These are phyloP conservation scores for Discostella stelligeroides DNA, from an alignment of 108 stramenopile species.

Conservation along the genomic window DNA sequence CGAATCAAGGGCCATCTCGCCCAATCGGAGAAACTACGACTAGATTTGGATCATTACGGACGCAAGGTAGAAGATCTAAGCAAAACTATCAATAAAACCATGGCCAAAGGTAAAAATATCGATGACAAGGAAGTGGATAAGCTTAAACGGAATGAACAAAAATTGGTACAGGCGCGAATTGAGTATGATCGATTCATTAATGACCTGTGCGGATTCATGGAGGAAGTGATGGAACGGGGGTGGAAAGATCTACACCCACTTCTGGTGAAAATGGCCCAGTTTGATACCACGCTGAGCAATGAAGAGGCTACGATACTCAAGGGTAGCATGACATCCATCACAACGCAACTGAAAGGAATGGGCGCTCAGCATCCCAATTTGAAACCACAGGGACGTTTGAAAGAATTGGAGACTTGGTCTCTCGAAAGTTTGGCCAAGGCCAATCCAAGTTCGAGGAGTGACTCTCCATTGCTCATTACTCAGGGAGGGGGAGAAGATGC, in stretches of 20 bases:
- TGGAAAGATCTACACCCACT: conserved; percentile 86
- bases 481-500: conserved; percentile 32
- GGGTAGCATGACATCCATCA: conserved; percentile 48
- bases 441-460: conserved; percentile 16
- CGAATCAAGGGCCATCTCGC: conserved; percentile 58
- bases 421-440: conserved; percentile 51
- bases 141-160: conserved; percentile 78
- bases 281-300: conserved; percentile 64
- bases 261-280: conserved; percentile 77
- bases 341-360: conserved; percentile 57
- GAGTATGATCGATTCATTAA: conserved; percentile 57
- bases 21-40: conserved; percentile 67
- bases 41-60: conserved; percentile 81
- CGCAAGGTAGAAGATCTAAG: conserved; percentile 73
- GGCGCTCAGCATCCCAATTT: conserved; percentile 55
- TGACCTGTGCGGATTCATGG: conserved; percentile 72
- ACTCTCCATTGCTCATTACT: conserved; percentile 21
- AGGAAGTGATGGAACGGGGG: conserved; percentile 76
- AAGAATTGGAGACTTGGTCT: conserved; percentile 63
- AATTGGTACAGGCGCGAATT: conserved; percentile 63
- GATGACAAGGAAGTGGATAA: conserved; percentile 60
- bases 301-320: conserved; percentile 63
- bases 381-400: conserved; percentile 64
- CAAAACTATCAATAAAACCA: conserved; percentile 54
- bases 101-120: conserved; percentile 80